Conservation (phyloP, 1,284 basidiomycete species). For the Hymenochaete sp. region DNA sequence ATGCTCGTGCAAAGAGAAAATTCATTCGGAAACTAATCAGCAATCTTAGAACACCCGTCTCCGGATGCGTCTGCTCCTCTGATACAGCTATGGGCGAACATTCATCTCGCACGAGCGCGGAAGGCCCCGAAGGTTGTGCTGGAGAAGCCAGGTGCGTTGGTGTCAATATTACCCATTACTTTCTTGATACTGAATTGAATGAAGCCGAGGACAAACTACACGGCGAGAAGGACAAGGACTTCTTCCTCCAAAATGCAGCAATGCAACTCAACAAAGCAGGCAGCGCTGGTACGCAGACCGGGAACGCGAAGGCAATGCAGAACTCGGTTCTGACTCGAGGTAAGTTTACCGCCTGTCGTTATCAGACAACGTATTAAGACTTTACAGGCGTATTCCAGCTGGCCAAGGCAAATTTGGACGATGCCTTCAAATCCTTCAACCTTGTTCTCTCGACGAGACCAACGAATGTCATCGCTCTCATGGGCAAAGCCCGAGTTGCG, state of each 20-base stretch:
- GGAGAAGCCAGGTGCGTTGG: conserved; percentile 57
- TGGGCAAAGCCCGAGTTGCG: conserved; percentile 80
- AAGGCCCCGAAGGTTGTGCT: conserved; percentile 75
- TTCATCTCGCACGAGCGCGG: conserved; percentile 69
- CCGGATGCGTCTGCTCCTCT: no score
- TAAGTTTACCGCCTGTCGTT: conserved; percentile 26
- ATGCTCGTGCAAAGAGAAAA: no score
- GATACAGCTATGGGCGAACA: conserved; percentile 74
- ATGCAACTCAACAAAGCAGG: conserved; percentile 61
- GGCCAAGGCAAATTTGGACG: conserved; percentile 70
- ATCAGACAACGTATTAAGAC: conserved; percentile 14
- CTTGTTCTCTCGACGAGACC: conserved; percentile 72
- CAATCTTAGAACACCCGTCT: no score
- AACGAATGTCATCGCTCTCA: conserved; percentile 72
- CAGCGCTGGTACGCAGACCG: conserved; percentile 42
- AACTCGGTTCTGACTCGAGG: conserved; percentile 68
- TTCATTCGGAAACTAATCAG: no score
- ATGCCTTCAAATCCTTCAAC: conserved; percentile 74
- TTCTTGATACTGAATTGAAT: conserved; percentile 2
- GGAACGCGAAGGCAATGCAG: no score
- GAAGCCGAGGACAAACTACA: conserved; percentile 63
- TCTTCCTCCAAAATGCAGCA: conserved; percentile 62
- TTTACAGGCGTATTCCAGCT: conserved; percentile 67
- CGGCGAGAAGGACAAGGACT: conserved; percentile 56
- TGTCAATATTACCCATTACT: conserved; percentile 3